A percentile compares a stretch with the other conserved stretches of the same genome.
Conservation (phyloP, 2,329 filamentous ascomycete species). For the Seiridium cupressi region DNA sequence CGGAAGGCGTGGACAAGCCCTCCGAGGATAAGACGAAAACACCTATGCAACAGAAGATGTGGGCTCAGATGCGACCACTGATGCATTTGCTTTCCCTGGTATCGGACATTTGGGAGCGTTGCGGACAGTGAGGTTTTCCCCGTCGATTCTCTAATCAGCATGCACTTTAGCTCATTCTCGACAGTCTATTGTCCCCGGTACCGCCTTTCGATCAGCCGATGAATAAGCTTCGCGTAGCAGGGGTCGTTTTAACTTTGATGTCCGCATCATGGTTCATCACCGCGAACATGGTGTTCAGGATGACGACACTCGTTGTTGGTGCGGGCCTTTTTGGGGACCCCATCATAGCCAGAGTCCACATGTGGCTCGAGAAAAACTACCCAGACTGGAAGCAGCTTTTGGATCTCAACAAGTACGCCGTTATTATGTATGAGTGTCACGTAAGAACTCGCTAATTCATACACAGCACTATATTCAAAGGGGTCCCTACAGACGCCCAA, state of each 20-base stretch:
- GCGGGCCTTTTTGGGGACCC: neutral
- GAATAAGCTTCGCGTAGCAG: neutral
- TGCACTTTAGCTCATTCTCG: neutral
- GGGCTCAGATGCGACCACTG: slow-evolving; percentile 9
- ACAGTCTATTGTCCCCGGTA: neutral
- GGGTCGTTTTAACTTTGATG: neutral
- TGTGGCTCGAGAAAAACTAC: neutral
- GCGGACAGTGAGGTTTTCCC: slow-evolving; percentile 18
- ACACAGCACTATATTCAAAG: slow-evolving; percentile 60
- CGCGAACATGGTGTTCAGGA: slow-evolving; percentile 7
- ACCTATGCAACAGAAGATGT: slow-evolving; percentile 8
- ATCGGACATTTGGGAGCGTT: slow-evolving; percentile 21
- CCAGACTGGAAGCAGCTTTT: neutral
- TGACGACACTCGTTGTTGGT: slow-evolving; percentile 26
- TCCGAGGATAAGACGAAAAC: slow-evolving; percentile 13
- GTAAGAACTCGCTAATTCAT: neutral
- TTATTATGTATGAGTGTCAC: neutral
- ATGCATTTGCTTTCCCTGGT: slow-evolving; percentile 17
- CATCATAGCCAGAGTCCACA: neutral
- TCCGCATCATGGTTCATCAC: neutral
- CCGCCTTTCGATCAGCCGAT: neutral
- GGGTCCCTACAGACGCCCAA: slow-evolving; percentile 68
- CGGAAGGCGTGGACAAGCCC: slow-evolving; percentile 9
- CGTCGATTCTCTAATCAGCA: neutral
- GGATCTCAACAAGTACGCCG: neutral